Evolutionary conservation across 495 filamentous ascomycete genomes (phyloP), one percentile per base, ranked within the genome.

Genomic region (Clohesyomyces aquaticus): DNA sequence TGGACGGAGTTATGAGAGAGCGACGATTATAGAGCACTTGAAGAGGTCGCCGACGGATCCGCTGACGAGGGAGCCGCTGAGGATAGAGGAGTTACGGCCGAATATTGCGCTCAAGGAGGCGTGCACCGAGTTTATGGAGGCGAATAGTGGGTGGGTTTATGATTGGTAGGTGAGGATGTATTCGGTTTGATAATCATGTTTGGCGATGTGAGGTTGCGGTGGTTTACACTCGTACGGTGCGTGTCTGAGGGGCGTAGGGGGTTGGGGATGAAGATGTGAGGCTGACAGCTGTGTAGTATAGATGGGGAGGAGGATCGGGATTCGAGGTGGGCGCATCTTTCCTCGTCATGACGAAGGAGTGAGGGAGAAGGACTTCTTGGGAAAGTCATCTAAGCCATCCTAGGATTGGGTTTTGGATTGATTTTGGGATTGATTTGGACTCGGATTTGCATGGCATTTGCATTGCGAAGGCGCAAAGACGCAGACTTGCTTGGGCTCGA

Each of bases 71-170:
- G 85, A 89, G 55, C 83, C 90, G 0, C 81, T 97, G 52, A 74
- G 74, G 1, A 79, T 84, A 22, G 75, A 81, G 22, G 93, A 97
- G n/a, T 74, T 98, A 47, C 78, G 91, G 52, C 85, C 91, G 0
- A 98, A 98, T 72, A 78, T 93, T 42, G 87, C 86, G 22, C 81
- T 98, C 53, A 93, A 86, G 74, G 82, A 88, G 27, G 94, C 91
- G 0, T 95, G 91, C 71, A 85, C 88, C 32, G 88, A 91, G 51
- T 98, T 95, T 69, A 74, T 96, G 65, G 79, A 88, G 14, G 78
- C 90, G 60, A 96, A 96, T 73, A 61, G 52, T 26, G 94, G 93
- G 25, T 98, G 94, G 93, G 90, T 92, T 18, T 90, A 88, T 9
- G 94, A 98, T 71, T 98, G 88, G 85, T 98, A 76, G 63, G 54